Evolutionary conservation across 768 basidiomycete species (phyloP).

Genomic region (Floccularia luteovirens): DNA sequence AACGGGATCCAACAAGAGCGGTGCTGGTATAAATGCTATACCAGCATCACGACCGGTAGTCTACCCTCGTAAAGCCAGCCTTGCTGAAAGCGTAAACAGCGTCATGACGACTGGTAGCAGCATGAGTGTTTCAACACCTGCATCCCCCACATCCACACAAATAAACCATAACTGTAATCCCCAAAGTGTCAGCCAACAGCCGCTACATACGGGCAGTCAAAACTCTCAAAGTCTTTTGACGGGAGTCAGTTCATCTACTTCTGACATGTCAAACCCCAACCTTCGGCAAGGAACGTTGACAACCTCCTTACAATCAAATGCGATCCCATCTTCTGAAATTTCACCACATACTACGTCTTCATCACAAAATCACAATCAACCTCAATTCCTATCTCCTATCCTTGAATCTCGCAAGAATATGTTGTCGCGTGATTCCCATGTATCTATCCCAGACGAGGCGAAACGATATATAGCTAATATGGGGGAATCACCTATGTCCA

Average conservation of each 20-base stretch:
- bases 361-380: constrained; percentile 12
- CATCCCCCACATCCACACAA: constrained; percentile 5
- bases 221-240: no score
- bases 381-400: constrained; percentile 24
- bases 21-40: constrained; percentile 3
- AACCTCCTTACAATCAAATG: no score
- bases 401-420: constrained; percentile 23
- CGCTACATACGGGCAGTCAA: no score
- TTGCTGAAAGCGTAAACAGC: constrained; percentile 27
- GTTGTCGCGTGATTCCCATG: constrained; percentile 56
- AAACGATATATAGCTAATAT: constrained; percentile 64
- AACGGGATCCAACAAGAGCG: constrained; percentile 6
- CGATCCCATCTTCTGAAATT: not conserved
- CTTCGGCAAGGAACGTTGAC: constrained; percentile 5
- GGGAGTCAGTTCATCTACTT: constrained; percentile 9
- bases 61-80: constrained; percentile 26
- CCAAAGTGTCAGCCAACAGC: no score
- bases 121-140: constrained; percentile 11
- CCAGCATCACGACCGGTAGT: constrained; percentile 10
- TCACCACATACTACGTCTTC: constrained; percentile 6
- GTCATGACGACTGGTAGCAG: constrained; percentile 14
- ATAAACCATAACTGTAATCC: constrained; percentile 4
- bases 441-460: constrained; percentile 73
- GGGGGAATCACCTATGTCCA: constrained; percentile 54
- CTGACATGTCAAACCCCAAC: constrained; percentile 7